phyloP scores from a whole-genome alignment of 257 asterid species.

The Ballota nigra region DNA sequence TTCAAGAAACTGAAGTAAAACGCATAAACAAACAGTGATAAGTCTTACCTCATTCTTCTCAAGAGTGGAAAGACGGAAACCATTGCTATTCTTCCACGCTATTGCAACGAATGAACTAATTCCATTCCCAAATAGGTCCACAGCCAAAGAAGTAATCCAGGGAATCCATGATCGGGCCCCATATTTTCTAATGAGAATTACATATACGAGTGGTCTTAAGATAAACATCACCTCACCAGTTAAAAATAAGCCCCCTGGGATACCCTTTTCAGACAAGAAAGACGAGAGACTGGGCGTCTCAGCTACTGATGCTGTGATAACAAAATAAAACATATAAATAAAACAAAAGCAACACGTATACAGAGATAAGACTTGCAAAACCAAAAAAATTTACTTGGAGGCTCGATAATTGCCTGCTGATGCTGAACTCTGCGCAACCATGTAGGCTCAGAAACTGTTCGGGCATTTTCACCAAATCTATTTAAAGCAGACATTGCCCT shows the following conservation, averaged over 20 bases:
- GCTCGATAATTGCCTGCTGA: constrained; percentile 64
- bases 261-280: constrained; percentile 72
- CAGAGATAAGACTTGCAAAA: background rate
- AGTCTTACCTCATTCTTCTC: constrained; percentile 79
- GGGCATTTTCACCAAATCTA: constrained; percentile 80
- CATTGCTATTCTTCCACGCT: constrained; percentile 33
- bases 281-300: constrained; percentile 51
- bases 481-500: constrained; percentile 89
- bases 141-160: constrained; percentile 68
- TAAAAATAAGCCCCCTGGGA: constrained; percentile 69
- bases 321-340: constrained; percentile 13
- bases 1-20: background rate
- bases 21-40: background rate
- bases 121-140: constrained; percentile 74
- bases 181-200: constrained; percentile 66
- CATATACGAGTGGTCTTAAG: constrained; percentile 80
- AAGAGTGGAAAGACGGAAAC: constrained; percentile 42
- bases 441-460: constrained; percentile 66
- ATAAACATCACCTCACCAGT: constrained; percentile 84
- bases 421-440: constrained; percentile 79
- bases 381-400: constrained; percentile 44
- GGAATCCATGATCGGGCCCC: constrained; percentile 88
- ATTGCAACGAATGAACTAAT: constrained; percentile 46
- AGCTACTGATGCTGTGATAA: constrained; percentile 38
- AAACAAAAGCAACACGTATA: background rate